A percentile compares a stretch with the other conserved stretches of the same genome.
phyloP scores from a whole-genome alignment of 305 asterid species.

The Ilex paraguariensis region DNA sequence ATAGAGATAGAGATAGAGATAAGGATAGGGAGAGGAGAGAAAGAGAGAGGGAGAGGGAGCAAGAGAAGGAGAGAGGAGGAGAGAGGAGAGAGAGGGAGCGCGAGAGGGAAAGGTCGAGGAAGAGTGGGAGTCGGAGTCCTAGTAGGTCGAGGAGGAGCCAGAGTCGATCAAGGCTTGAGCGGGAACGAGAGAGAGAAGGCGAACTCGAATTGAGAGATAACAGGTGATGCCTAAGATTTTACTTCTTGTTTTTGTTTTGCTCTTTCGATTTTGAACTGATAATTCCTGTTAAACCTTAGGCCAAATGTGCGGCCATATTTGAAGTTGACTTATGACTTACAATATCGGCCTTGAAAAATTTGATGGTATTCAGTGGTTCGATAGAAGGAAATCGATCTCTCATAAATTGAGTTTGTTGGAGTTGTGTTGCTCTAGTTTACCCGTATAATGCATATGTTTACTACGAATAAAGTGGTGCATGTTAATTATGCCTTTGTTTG shows the following conservation, averaged over 20 bases:
- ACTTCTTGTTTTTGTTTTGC: slow-evolving; percentile 5
- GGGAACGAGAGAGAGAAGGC: slow-evolving; percentile 64
- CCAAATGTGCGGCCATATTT: slow-evolving; percentile 1
- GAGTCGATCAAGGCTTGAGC: slow-evolving; percentile 41
- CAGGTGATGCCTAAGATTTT: slow-evolving; percentile 57
- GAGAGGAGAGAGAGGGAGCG: no score
- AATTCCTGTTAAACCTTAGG: no score
- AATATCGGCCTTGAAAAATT: no score
- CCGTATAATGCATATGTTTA: no score
- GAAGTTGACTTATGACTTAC: background rate
- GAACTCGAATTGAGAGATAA: slow-evolving; percentile 47
- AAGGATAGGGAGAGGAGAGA: slow-evolving; percentile 30
- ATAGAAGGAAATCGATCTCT: no score
- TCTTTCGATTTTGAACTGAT: background rate
- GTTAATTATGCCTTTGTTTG: no score
- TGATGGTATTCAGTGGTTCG: no score
- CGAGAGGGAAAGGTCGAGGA: slow-evolving; percentile 12
- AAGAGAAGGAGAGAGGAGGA: no score
- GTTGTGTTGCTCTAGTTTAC: no score
- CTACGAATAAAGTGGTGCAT: no score
- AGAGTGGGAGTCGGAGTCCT: slow-evolving; percentile 14
- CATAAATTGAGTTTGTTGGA: no score
- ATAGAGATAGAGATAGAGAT: slow-evolving; percentile 27
- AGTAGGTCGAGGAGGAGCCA: slow-evolving; percentile 32
- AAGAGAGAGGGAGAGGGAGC: no score